phyloP scores from a whole-genome alignment of 2,329 filamentous ascomycete genomes.

The Acrodontium crateriforme region DNA sequence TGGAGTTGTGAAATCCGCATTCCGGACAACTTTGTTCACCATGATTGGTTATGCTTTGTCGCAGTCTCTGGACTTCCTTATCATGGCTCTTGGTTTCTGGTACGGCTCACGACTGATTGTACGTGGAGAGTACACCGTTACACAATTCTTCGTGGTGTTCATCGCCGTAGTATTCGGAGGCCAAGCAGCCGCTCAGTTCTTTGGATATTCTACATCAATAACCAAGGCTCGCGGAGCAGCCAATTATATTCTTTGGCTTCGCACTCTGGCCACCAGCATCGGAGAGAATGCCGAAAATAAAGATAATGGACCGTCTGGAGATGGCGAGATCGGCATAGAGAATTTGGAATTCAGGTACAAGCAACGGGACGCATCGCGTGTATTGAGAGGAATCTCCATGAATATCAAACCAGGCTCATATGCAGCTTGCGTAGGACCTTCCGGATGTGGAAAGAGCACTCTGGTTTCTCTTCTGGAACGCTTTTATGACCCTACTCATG shows the following conservation, averaged over 20 bases:
- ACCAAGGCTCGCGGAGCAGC: conserved; percentile 23
- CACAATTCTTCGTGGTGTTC: conserved; percentile 45
- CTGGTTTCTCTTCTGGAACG: conserved; percentile 33
- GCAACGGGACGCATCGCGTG: conserved; percentile 11
- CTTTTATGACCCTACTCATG: conserved; percentile 31
- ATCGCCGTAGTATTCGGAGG: conserved; percentile 51
- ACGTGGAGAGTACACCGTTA: conserved; percentile 19
- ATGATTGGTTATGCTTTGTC: conserved; percentile 20
- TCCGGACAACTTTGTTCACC: conserved; percentile 9
- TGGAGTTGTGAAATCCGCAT: conserved; percentile 13
- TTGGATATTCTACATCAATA: conserved; percentile 41
- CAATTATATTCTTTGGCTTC: conserved; percentile 34
- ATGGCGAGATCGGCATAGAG: conserved; percentile 10
- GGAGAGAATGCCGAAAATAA: conserved; percentile 23
- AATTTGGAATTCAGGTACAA: conserved; percentile 19
- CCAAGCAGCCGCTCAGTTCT: conserved; percentile 50
- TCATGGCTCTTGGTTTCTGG: conserved; percentile 24
- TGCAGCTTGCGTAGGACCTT: conserved; percentile 34
- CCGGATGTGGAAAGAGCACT: conserved; percentile 35
- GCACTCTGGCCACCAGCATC: conserved; percentile 24
- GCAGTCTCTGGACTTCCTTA: conserved; percentile 20
- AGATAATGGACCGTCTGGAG: conserved; percentile 13
- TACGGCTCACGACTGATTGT: conserved; percentile 21
- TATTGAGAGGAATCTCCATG: conserved; percentile 16
- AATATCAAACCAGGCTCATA: conserved; percentile 26